These are phyloP conservation scores for Taxawa tesnikishii DNA, from an alignment of 2,329 filamentous ascomycete species.

Conservation along the genomic window DNA sequence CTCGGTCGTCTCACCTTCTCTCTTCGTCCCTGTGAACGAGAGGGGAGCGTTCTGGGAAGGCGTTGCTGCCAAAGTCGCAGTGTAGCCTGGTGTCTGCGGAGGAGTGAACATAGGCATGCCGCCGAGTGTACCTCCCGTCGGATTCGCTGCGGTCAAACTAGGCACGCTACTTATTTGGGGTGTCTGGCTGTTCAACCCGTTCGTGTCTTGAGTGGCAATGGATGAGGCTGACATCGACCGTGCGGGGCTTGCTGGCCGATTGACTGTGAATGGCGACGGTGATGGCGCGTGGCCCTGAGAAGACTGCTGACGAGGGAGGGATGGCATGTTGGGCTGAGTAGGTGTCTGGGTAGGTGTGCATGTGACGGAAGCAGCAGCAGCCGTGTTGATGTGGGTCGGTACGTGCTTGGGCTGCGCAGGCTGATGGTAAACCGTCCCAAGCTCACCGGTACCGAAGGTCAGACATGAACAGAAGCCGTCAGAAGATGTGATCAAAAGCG, in stretches of 20 bases:
- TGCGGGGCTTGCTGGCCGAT: conserved; percentile 9
- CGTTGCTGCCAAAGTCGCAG: conserved; percentile 31
- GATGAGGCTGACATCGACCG: conserved; percentile 8
- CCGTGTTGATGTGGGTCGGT: conserved; percentile 19
- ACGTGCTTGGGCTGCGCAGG: conserved; percentile 32
- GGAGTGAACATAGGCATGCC: conserved; percentile 71
- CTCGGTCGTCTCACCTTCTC: conserved; percentile 23
- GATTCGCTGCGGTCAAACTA: conserved; percentile 61
- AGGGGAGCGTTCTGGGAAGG: conserved; percentile 14
- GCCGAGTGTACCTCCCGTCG: conserved; percentile 30
- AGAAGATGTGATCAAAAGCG: conserved; percentile 88
- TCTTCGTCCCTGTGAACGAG: conserved; percentile 14
- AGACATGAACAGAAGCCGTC: conserved; percentile 95
- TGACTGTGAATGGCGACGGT: conserved; percentile 7
- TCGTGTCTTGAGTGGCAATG: conserved; percentile 4
- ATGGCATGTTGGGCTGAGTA: conserved; percentile 3
- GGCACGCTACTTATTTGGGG: conserved; percentile 69
- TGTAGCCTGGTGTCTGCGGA: conserved; percentile 63
- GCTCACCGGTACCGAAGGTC: conserved; percentile 69
- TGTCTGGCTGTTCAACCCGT: conserved; percentile 65
- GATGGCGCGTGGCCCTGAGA: conserved; percentile 8
- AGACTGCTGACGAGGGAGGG: conserved; percentile 6
- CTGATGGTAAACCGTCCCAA: conserved; percentile 70
- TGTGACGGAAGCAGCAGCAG: conserved; percentile 22
- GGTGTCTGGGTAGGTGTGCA: conserved; percentile 9